Percentiles rank a stretch among this genome's conserved stretches.
Evolutionary conservation across 2,329 filamentous ascomycete genomes (phyloP).

Genomic region (Blastomyces gilchristii): DNA sequence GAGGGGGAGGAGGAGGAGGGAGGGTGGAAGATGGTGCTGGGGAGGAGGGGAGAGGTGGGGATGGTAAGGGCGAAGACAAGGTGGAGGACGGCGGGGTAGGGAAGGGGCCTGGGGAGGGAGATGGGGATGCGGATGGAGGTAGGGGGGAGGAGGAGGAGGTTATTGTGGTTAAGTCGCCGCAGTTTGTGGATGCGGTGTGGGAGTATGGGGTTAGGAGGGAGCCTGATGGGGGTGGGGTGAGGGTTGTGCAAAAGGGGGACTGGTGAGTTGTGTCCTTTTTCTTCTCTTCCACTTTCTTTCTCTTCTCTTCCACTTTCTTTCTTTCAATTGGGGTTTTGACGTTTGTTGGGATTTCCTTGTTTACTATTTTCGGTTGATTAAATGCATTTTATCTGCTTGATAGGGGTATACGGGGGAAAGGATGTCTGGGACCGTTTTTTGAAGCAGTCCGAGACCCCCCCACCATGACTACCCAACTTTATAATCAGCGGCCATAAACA

Average conservation of each 20-base stretch:
- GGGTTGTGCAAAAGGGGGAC: conserved; percentile 55
- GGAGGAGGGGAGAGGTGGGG: conserved; percentile 16
- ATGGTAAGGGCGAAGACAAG: conserved; percentile 23
- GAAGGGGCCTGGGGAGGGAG: not conserved
- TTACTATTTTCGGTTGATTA: not conserved
- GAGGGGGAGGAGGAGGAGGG: no score
- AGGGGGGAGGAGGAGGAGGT: conserved; percentile 43
- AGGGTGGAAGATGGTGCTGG: not conserved
- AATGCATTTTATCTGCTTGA: not conserved
- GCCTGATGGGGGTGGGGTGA: conserved; percentile 64
- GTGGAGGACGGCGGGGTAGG: not conserved
- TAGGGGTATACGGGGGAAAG: not conserved
- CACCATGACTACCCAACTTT: not conserved
- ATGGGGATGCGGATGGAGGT: conserved; percentile 10
- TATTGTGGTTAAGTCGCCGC: conserved; percentile 81
- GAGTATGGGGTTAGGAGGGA: conserved; percentile 67
- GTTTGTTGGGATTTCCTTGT: conserved; percentile 24
- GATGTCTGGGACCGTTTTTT: not conserved
- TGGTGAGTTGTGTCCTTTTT: conserved; percentile 22
- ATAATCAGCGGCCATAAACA: not conserved
- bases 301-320: conserved; percentile 58
- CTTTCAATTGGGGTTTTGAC: conserved; percentile 40
- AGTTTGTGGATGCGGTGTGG: conserved; percentile 83
- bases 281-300: no score
- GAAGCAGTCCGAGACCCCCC: not conserved